phyloP scores from a whole-genome alignment of 176 grass and related monocot genomes.

The Oryza nivara region DNA sequence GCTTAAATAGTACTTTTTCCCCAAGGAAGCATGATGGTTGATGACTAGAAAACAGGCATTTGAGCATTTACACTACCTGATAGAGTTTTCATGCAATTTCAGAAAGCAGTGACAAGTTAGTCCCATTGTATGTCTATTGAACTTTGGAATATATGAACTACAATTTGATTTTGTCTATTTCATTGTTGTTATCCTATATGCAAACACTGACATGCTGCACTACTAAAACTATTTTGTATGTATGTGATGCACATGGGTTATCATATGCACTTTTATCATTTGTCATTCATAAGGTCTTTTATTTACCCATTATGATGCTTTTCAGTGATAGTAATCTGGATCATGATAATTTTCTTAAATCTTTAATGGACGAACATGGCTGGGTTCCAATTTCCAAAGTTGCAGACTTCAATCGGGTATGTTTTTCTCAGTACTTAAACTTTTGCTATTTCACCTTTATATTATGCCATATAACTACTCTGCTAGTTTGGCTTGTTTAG shows the following conservation, averaged over 20 bases:
- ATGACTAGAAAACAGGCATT: background rate
- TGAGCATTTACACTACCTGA: background rate
- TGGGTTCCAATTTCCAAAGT: slow-evolving; percentile 75
- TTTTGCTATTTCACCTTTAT: slow-evolving; percentile 15
- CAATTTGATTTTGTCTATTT: slow-evolving; percentile 23
- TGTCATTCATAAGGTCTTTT: background rate
- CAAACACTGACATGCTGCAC: background rate
- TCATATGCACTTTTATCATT: background rate
- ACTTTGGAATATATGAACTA: slow-evolving; percentile 1
- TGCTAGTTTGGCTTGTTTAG: slow-evolving; percentile 23
- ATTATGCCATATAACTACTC: slow-evolving; percentile 11
- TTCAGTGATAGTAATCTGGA: slow-evolving; percentile 69
- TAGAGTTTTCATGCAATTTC: slow-evolving; percentile 27
- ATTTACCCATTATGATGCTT: slow-evolving; percentile 32
- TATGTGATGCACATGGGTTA: slow-evolving; percentile 8
- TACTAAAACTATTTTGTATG: background rate
- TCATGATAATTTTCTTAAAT: slow-evolving; percentile 69
- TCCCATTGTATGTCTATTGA: background rate
- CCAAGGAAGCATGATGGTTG: background rate
- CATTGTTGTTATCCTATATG: slow-evolving; percentile 2
- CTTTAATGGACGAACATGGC: slow-evolving; percentile 76
- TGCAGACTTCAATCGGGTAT: slow-evolving; percentile 83
- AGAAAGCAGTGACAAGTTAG: background rate
- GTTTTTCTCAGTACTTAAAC: slow-evolving; percentile 11
- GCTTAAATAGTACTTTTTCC: background rate